Evolutionary conservation across 441 rosid genomes (phyloP).

Genomic region (Pelargonium myrrhifolium): DNA sequence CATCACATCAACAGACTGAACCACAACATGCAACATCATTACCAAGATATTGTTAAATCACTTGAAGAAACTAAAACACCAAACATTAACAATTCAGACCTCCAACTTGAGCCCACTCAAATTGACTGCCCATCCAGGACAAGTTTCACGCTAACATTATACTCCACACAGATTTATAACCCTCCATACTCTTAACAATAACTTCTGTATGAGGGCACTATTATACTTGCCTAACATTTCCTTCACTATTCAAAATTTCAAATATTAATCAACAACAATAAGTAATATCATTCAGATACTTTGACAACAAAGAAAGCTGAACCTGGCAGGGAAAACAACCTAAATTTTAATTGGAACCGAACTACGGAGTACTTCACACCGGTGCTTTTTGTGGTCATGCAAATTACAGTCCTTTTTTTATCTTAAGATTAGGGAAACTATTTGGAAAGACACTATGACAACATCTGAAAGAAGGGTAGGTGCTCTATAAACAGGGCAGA

Average conservation of each 20-base stretch:
- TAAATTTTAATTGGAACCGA: no score
- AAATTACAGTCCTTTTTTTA: no score
- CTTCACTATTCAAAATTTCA: background rate
- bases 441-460: background rate
- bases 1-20: conserved; percentile 86
- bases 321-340: no score
- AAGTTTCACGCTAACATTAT: background rate
- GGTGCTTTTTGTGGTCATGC: background rate
- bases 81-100: background rate
- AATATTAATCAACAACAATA: background rate
- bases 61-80: background rate
- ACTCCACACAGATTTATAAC: no score
- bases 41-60: background rate
- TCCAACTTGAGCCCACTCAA: background rate
- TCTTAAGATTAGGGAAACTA: background rate
- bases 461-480: background rate
- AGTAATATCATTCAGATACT: no score
- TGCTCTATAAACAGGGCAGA: background rate
- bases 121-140: background rate
- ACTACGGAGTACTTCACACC: background rate
- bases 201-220: background rate
- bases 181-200: background rate
- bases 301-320: no score
- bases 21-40: background rate
- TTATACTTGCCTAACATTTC: background rate